These are phyloP conservation scores for Populus ilicifolia DNA, from an alignment of 345 rosid species.

Conservation along the genomic window DNA sequence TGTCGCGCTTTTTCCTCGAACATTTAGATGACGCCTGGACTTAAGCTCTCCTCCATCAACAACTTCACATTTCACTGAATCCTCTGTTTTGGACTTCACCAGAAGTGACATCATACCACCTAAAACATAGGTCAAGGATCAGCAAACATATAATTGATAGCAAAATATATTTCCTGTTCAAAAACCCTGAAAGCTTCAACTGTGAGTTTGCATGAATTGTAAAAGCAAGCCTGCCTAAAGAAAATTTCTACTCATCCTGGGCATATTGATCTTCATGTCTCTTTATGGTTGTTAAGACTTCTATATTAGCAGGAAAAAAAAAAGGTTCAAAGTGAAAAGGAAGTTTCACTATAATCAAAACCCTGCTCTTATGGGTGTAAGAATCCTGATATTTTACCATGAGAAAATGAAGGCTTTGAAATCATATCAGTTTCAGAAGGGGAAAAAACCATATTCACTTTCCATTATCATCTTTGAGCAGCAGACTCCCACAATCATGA, in stretches of 20 bases:
- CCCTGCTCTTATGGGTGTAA: neutral
- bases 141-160: neutral
- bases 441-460: neutral
- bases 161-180: neutral
- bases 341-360: neutral
- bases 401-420: neutral
- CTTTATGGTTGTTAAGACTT: neutral
- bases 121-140: slow-evolving; percentile 29
- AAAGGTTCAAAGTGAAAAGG: neutral
- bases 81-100: slow-evolving; percentile 92
- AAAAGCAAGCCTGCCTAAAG: neutral
- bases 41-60: slow-evolving; percentile 98
- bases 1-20: slow-evolving; percentile 96
- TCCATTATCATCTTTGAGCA: neutral
- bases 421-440: neutral
- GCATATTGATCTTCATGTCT: neutral
- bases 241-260: no score
- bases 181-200: neutral
- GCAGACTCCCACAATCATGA: neutral
- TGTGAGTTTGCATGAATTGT: neutral
- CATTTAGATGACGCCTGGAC: slow-evolving; percentile 95
- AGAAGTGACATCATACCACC: slow-evolving; percentile 98
- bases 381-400: neutral
- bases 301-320: neutral
- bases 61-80: slow-evolving; percentile 90